These are phyloP conservation scores for Crithidia expoeki DNA, from an alignment of 208 protist genomes.

Conservation along the genomic window DNA sequence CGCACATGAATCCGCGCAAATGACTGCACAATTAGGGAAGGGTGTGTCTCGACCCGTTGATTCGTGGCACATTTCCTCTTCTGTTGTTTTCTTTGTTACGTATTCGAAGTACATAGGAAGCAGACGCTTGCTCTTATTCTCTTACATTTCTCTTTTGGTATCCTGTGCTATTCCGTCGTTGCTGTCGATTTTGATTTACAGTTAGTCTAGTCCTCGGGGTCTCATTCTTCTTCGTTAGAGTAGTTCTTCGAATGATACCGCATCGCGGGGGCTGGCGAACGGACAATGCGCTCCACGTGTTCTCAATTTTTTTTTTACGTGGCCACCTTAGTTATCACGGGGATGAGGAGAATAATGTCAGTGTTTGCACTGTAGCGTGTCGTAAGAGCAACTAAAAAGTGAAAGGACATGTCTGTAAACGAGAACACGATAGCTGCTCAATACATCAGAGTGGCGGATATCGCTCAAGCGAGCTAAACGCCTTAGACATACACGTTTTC, in stretches of 20 bases:
- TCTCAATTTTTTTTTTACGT: slow-evolving; percentile 5
- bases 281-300: no score
- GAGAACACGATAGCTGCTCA: no score
- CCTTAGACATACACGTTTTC: no score
- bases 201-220: no score
- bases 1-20: no score
- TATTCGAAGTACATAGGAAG: slow-evolving; percentile 23
- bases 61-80: neutral
- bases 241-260: no score
- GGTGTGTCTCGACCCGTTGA: no score
- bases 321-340: neutral
- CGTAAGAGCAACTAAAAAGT: slow-evolving; percentile 12
- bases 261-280: no score
- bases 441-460: no score
- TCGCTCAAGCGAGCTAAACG: no score
- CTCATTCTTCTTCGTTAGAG: neutral
- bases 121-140: slow-evolving; percentile 1
- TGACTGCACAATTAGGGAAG: no score
- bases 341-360: neutral
- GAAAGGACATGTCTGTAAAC: slow-evolving; percentile 22
- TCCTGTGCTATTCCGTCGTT: neutral
- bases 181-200: no score
- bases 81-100: slow-evolving; percentile 15
- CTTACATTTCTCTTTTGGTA: neutral
- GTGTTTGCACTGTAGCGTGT: slow-evolving; percentile 7